Base-by-base conservation (phyloP, 2,329 filamentous ascomycete species). In the Beauveria scarabaeidicola region DNA sequence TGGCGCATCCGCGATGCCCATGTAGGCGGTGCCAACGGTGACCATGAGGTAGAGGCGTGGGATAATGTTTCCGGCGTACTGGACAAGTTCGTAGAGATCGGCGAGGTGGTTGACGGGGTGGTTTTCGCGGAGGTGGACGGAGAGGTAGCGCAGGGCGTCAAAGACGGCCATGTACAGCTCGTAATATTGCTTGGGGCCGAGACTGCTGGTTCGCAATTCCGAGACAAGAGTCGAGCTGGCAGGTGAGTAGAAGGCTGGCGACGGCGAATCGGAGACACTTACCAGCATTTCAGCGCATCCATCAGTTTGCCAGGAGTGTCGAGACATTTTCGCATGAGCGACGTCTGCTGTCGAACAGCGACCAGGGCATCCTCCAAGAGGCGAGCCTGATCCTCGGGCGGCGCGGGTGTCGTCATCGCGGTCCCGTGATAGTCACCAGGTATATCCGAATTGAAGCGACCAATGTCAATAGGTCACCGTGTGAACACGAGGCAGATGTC, bases 251-350 rank as follows among this genome's bases (percentile, higher is more conserved):
- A 3, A 11, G 2, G 21, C n/a, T n/a, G 9, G 21, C 44, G 11
- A 41, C 21, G 9, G 17, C 25, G 7, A 32, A 3, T 6, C 13
- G 15, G 9, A 3, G 7, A n/a, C 1, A 79, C 88, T 69, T 83
- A 97, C 94, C 92, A 96, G 89, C 93, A 97, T 79, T 99, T 99
- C 69, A 99, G 84, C 69, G 94, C 94, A 80, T 99, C 94, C 94
- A 99, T 99, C 66, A 99, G 86, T 83, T 99, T 99, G 65, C 94
- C 93, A 7, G 94, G 92, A 10, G 91, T 95, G 73, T 99, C 95
- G 63, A 99, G 83, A 70, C 92, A 97, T 79, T 95, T 93, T 78
- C 93, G 91, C 94, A 99, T 99, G 73, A 96, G 83, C 70, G 87
- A 85, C 61, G 93, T 94, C 83, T 99, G 95, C 78, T 97, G 93